Conservation (phyloP, 2,329 filamentous ascomycete genomes). For the Diaporthe capsici region DNA sequence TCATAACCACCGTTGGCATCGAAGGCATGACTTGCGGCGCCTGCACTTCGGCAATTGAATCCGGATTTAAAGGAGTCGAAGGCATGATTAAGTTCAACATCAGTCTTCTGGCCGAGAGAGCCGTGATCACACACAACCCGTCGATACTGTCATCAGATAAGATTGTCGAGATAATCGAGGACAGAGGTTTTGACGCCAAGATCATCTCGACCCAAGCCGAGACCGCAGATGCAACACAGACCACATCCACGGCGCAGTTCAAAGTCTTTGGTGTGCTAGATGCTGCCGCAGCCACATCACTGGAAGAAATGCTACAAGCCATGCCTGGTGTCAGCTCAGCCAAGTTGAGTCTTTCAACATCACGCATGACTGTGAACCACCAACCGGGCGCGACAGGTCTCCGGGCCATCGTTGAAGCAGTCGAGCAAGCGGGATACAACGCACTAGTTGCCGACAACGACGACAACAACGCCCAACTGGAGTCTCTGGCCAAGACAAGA, state of each 20-base stretch:
- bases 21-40: conserved; percentile 98
- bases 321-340: conserved; percentile 82
- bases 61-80: conserved; percentile 81
- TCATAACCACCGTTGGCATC: conserved; percentile 88
- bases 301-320: conserved; percentile 77
- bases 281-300: conserved; percentile 76
- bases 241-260: conserved; percentile 77
- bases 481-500: conserved; percentile 95
- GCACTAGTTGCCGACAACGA: conserved; percentile 91
- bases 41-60: conserved; percentile 92
- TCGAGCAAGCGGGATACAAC: conserved; percentile 89
- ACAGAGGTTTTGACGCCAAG: conserved; percentile 88
- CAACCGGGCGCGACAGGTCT: conserved; percentile 81
- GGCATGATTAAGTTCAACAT: conserved; percentile 94
- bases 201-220: conserved; percentile 83
- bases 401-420: conserved; percentile 82
- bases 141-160: conserved; percentile 78
- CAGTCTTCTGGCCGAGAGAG: conserved; percentile 91
- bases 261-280: conserved; percentile 87
- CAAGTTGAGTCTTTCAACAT: conserved; percentile 79
- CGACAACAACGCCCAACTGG: conserved; percentile 96
- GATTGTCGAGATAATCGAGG: conserved; percentile 88
- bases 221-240: conserved; percentile 65
- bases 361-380: conserved; percentile 81
- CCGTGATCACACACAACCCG: conserved; percentile 87